phyloP scores from a whole-genome alignment of 73 alveolate genomes.

The Paramecium sexaurelia region DNA sequence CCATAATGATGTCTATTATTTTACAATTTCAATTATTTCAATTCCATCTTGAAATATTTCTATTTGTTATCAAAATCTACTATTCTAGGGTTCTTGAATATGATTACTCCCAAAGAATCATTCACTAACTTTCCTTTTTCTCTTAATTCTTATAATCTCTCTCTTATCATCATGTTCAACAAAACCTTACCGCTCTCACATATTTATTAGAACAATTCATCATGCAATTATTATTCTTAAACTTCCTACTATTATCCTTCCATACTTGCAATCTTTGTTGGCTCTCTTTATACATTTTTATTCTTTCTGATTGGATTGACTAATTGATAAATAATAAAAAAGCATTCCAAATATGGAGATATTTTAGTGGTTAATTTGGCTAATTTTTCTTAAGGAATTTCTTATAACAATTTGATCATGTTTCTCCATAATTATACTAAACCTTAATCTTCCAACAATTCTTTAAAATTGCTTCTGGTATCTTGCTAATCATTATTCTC shows the following conservation, averaged over 20 bases:
- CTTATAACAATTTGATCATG: not conserved
- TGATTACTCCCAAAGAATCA: constrained; percentile 58
- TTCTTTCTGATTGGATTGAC: not conserved
- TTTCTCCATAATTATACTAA: constrained; percentile 5
- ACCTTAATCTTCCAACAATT: constrained; percentile 9
- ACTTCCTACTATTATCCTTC: not conserved
- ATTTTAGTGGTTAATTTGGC: not conserved
- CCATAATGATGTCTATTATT: constrained; percentile 32
- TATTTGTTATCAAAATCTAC: constrained; percentile 61
- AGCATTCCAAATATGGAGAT: constrained; percentile 51
- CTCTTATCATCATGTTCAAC: constrained; percentile 24
- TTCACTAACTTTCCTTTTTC: not conserved
- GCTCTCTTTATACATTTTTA: not conserved
- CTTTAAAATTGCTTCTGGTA: not conserved
- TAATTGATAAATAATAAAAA: constrained; percentile 1
- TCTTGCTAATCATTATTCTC: not conserved
- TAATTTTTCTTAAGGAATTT: not conserved
- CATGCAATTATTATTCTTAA: constrained; percentile 4
- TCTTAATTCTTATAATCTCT: constrained; percentile 40
- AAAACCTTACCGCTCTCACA: constrained; percentile 29
- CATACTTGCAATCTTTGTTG: constrained; percentile 39
- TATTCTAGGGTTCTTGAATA: constrained; percentile 43
- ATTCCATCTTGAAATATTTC: constrained; percentile 57
- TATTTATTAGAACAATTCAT: not conserved
- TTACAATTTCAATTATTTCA: not conserved